Conservation (phyloP, 1,139 yeast genomes). For the Nakaseomyces delphensis region DNA sequence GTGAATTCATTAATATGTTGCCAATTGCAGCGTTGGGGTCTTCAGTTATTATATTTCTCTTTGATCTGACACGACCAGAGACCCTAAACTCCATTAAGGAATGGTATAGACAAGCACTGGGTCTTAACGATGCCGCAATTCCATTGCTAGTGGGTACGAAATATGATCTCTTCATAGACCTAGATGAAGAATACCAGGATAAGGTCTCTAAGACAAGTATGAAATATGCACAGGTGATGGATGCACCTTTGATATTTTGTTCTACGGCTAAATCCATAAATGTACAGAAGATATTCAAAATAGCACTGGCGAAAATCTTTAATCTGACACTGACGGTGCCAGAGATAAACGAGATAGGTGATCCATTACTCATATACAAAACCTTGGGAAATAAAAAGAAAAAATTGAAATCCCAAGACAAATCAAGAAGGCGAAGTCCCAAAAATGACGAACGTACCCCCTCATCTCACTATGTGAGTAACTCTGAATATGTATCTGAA, state of each 20-base stretch:
- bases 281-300: slow-evolving; percentile 88
- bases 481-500: neutral
- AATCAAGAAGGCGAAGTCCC: slow-evolving; percentile 5
- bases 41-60: slow-evolving; percentile 84
- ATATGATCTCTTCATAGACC: slow-evolving; percentile 77
- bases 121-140: slow-evolving; percentile 84
- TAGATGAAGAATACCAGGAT: slow-evolving; percentile 72
- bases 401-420: neutral
- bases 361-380: slow-evolving; percentile 74
- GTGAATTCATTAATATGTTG: slow-evolving; percentile 92
- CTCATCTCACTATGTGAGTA: neutral
- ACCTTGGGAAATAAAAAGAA: slow-evolving; percentile 20
- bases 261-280: slow-evolving; percentile 91
- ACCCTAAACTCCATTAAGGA: slow-evolving; percentile 82
- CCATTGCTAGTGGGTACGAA: slow-evolving; percentile 93
- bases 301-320: slow-evolving; percentile 85
- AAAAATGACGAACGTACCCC: neutral
- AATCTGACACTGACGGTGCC: slow-evolving; percentile 78
- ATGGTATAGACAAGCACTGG: slow-evolving; percentile 92
- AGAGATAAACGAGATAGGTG: slow-evolving; percentile 76
- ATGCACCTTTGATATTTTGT: slow-evolving; percentile 80
- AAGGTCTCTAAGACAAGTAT: slow-evolving; percentile 81
- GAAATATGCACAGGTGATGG: slow-evolving; percentile 86
- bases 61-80: slow-evolving; percentile 81
- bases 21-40: slow-evolving; percentile 92